phyloP scores from a whole-genome alignment of 2,329 filamentous ascomycete genomes.

The Pyrenochaeta sp. region DNA sequence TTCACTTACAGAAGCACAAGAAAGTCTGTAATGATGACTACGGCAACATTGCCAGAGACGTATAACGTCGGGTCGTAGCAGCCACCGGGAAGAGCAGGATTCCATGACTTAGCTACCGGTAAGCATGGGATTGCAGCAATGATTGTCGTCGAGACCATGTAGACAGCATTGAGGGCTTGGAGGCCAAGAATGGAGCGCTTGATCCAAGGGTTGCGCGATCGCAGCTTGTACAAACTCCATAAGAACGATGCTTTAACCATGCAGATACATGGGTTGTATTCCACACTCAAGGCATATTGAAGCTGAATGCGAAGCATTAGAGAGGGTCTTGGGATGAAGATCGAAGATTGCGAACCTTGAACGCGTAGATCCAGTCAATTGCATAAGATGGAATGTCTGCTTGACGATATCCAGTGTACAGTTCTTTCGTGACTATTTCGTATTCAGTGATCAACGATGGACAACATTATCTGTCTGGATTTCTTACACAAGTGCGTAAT shows the following conservation, averaged over 20 bases:
- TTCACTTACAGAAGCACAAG: slow-evolving; percentile 17
- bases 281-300: slow-evolving; percentile 24
- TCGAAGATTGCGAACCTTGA: slow-evolving; percentile 13
- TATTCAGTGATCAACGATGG: neutral
- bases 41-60: slow-evolving; percentile 16
- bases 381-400: slow-evolving; percentile 21
- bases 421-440: slow-evolving; percentile 11
- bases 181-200: slow-evolving; percentile 22
- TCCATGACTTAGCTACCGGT: slow-evolving; percentile 20
- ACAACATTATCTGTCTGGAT: neutral
- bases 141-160: slow-evolving; percentile 18
- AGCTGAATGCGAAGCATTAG: slow-evolving; percentile 9
- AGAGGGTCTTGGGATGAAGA: neutral
- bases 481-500: slow-evolving; percentile 26
- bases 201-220: slow-evolving; percentile 22
- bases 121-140: slow-evolving; percentile 21
- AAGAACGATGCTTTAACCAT: slow-evolving; percentile 32
- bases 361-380: slow-evolving; percentile 10
- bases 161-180: slow-evolving; percentile 24
- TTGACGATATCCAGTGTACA: slow-evolving; percentile 22
- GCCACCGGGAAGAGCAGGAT: slow-evolving; percentile 22
- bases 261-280: slow-evolving; percentile 29
- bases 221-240: slow-evolving; percentile 29
- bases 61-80: slow-evolving; percentile 19
- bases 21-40: slow-evolving; percentile 27